Evolutionary conservation across 805 yeast species (phyloP), one percentile per base, ranked within the genome.

Genomic region (Ogataea nakhonphanomensis): DNA sequence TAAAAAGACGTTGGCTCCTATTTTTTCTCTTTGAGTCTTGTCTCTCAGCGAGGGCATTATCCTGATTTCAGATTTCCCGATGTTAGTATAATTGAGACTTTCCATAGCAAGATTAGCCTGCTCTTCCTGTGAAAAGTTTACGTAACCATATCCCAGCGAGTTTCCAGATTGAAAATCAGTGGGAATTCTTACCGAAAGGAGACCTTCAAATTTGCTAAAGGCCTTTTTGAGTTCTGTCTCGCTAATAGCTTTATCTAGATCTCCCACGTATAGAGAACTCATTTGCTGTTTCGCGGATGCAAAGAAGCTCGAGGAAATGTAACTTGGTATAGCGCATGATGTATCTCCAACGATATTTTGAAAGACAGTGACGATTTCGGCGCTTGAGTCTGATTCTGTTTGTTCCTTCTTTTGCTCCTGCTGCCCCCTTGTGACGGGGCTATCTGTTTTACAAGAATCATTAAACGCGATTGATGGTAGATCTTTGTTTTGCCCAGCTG

Each of bases 111-210:
- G 39, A 27, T 69, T 69, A 0, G 87, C 87, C 38, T 76, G 81
- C 8, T 60, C 53, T 31, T 67, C 66, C 4, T 58, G 61, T 7
- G 62, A 60, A 55, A 81, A 82, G 41, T 84, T 81, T 13, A 83
- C 79, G 56, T 83, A 84, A 0, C 88, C 93, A 59, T 84, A 82
- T 2, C 88, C 84, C 41, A 86, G 62, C 1, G 89, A 76, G 35
- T 69, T 62, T 17, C 73, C 73, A n/a, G 75, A 65, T 24, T 65
- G 62, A 20, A 76, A 71, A 49, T 78, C 76, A 40, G 69, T 63
- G 48, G 88, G 78, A 29, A 84, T 67, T 54, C 81, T 82, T 23
- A 79, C 77, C 4, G 84, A 74, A 10, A 71, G 57, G 11, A 81
- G 67, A 0, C 79, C 66, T 8, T 73, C 68, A 44, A 45, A 71